Base-by-base conservation (phyloP, 345 rosid species). In the Lumnitzera racemosa region DNA sequence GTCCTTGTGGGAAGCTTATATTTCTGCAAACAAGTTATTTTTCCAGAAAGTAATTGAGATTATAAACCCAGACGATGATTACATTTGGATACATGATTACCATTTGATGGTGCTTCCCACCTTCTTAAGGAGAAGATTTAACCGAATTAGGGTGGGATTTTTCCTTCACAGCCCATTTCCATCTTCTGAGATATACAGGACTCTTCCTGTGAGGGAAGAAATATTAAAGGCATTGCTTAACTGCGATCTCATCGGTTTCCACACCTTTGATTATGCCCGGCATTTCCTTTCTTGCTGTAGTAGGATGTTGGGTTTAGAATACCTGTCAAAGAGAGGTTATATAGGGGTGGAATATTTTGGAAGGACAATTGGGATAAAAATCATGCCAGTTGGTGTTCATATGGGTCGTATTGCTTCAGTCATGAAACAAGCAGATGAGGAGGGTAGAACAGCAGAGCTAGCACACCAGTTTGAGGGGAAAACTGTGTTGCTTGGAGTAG, bases 201-300 rank as follows among this genome's bases (percentile, higher is more conserved):
- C 73, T 29, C 71, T 78, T 59, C 79, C 79, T 8, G 74, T 74
- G 15, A 71, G 82, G 55, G 82, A 78, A 13, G 82, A 74, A 50
- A 71, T 78, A 56, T 65, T 78, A 24, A 74, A 72, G 62, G 76
- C 74, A 16, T 58, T 78, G 27, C 75, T 78, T 25, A 78, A 78
- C 53, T 55, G 64, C 24, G 82, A 78, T 49, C 70, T 78, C 53
- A 78, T 78, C 49, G 82, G 82, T 24, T 78, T 78, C 55, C 82
- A 78, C 68, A 78, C 82, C 24, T 74, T 78, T 36, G 82, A 78
- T 66, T 78, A 78, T 66, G 79, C 82, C 20, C 68, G 79, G 2
- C 82, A 78, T 65, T 78, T 78, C 57, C 82, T 78, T 51, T 68
- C 82, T n/a, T 74, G 82, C 59, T 78, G 82, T 56, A 71, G 82